Evolutionary conservation across 176 grass and related monocot species (phyloP), one percentile per base, ranked within the genome.

Genomic region (Saccharum officinarum): DNA sequence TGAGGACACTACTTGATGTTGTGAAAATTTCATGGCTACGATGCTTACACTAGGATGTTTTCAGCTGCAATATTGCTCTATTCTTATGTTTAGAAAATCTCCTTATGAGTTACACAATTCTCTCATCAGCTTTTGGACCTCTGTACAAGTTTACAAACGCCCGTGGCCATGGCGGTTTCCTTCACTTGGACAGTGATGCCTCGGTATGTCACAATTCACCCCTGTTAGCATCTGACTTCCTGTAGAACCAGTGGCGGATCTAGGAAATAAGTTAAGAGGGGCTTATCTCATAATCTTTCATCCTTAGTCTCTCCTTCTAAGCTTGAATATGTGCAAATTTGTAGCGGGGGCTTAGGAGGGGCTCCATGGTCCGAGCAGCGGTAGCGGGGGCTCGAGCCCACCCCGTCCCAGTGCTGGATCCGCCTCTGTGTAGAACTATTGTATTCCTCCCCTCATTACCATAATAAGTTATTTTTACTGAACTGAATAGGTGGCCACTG

Each of bases 81-180:
- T 49, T 73, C 25, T 28, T 73, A 47, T 71, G 10, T 14, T 73
- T 46, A 8, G 22, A 14, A 46, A 28, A 73, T 73, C n/a, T 72
- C 13, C 13, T 73, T 82, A 71, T 87, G 69, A 75, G n/a, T 83
- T 60, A 38, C 25, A 22, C 11, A 23, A 37, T 72, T 78, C 1
- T 90, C 17, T 89, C 16, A 73, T 87, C 82, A 97, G 97, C 69
- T 86, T 87, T 69, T 82, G 97, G 97, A 71, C 86, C 94, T 57
- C 39, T 99, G 8, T 99, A 92, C 84, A 99, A 94, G 67, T 95
- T 99, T 45, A 91, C 84, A 39, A 99, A 99, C 78, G 70, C 88
- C 7, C 88, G 82, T 28, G 97, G 97, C 20, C 97, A 99, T 33
- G 94, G 97, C 52, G 93, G 92, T 88, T 96, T 99, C 73, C 97